Evolutionary conservation across 495 filamentous ascomycete genomes (phyloP).

Genomic region (Hypoxylon lienhwacheense): DNA sequence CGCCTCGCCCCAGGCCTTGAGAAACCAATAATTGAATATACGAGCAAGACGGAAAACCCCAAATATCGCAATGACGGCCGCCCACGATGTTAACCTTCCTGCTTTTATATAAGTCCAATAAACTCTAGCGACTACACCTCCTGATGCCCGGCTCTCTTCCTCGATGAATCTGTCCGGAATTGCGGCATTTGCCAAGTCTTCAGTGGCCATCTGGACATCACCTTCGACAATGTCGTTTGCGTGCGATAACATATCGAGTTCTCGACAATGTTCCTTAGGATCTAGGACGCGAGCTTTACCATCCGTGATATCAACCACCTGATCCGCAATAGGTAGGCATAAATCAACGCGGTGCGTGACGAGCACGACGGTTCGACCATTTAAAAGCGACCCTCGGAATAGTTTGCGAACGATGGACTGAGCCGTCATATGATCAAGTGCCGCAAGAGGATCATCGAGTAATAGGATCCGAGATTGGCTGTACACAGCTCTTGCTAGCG

Average conservation of each 20-base stretch:
- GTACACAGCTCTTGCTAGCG: constrained; percentile 90
- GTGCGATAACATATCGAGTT: constrained; percentile 32
- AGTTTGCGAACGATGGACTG: constrained; percentile 69
- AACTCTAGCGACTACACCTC: constrained; percentile 70
- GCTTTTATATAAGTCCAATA: constrained; percentile 85
- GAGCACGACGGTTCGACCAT: constrained; percentile 65
- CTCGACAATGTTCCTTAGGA: constrained; percentile 33
- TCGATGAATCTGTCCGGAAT: constrained; percentile 78
- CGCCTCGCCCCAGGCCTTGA: constrained; percentile 82
- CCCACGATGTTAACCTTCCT: constrained; percentile 73
- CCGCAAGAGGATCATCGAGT: constrained; percentile 92
- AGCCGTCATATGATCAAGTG: constrained; percentile 86
- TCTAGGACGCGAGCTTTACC: constrained; percentile 34
- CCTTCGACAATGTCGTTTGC: constrained; percentile 39
- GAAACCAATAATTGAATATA: constrained; percentile 72
- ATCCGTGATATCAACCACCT: constrained; percentile 66
- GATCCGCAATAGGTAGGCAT: constrained; percentile 64
- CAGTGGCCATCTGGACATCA: constrained; percentile 32
- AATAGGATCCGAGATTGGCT: constrained; percentile 87
- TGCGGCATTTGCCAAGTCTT: constrained; percentile 53
- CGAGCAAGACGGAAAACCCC: constrained; percentile 60
- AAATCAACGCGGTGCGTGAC: constrained; percentile 79
- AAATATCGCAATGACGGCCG: constrained; percentile 58
- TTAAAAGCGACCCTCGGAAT: constrained; percentile 63
- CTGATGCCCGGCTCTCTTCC: constrained; percentile 74